Evolutionary conservation across 1,284 basidiomycete genomes (phyloP).

Genomic region (Pulchroboletus neoregius): DNA sequence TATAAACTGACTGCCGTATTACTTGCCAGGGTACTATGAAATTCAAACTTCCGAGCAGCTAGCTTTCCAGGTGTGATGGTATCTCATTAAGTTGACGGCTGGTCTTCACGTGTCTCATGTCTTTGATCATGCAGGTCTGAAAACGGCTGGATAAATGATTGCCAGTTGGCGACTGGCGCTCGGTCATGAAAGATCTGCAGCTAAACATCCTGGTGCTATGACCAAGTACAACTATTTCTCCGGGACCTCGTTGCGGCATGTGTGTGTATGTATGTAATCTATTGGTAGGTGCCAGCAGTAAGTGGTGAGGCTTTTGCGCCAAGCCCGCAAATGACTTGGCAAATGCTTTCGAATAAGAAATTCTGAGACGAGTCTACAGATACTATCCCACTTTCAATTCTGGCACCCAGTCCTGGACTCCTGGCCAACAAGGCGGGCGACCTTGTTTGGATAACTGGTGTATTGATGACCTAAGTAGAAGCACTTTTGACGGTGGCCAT

Average conservation of each 20-base stretch:
- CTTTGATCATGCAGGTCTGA: conserved; percentile 35
- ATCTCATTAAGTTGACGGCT: conserved; percentile 20
- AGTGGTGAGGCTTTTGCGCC: conserved; percentile 21
- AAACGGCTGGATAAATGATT: conserved; percentile 37
- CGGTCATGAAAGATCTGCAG: conserved; percentile 40
- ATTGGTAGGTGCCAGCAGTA: conserved; percentile 23
- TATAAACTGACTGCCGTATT: conserved; percentile 16
- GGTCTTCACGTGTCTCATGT: conserved; percentile 22
- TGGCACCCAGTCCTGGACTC: conserved; percentile 20
- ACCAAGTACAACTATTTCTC: conserved; percentile 16
- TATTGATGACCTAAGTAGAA: conserved; percentile 14
- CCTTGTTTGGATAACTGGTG: conserved; percentile 11
- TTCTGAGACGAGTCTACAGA: too few species aligned
- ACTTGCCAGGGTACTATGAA: conserved; percentile 40
- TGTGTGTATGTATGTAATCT: conserved; percentile 27
- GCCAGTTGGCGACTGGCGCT: conserved; percentile 37
- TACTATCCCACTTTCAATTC: conserved; percentile 12
- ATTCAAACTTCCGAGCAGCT: conserved; percentile 47
- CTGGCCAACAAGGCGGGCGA: conserved; percentile 18
- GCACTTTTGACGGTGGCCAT: conserved; percentile 8
- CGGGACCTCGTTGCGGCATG: conserved; percentile 20
- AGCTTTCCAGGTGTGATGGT: conserved; percentile 39
- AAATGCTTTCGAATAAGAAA: conserved; percentile 10
- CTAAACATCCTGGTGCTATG: conserved; percentile 35
- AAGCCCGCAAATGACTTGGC: conserved; percentile 9